Evolutionary conservation across 257 asterid genomes (phyloP), one percentile per base, ranked within the genome.

Genomic region (Solanum appendiculatum): DNA sequence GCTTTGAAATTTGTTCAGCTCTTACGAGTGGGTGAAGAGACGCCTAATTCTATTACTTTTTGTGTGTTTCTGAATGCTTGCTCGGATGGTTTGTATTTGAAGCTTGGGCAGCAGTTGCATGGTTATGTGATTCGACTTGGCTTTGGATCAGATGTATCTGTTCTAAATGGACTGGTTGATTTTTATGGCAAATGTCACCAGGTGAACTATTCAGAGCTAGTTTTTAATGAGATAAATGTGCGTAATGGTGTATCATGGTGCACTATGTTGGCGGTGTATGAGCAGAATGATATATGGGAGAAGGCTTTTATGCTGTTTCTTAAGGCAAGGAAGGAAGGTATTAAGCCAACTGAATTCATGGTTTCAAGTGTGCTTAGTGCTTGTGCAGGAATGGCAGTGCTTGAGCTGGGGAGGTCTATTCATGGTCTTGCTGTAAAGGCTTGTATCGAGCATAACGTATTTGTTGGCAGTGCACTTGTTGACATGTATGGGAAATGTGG

Each of bases 401-500:
- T 94, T n/a, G 98, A 95, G 83, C 88, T 94, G 39, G 98, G 99
- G 75, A 91, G 95, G 87, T 92, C 89, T 15, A 89, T 92, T 66
- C 98, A 97, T 84, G 98, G 93, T 23, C 89, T 95, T 60, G 98
- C 95, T 6, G 96, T 93, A 60, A 97, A 97, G 91, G 97, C 97
- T 2, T 91, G 96, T 86, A 66, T 95, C 31, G 96, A 93, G 60
- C 90, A 86, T 70, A 91, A 94, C 88, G 85, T 94, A 13, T 95
- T 92, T 85, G 96, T 95, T 29, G 98, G 98, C 27, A 97, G 98
- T 88, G 98, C 98, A 0, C 92, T 97, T 29, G 98, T 94, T 16
- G 98, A 95, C 92, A 93, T 97, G 99, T 97, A 97, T 60, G 99
- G 96, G 1, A 95, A 95, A 84, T 97, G 98, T 88, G 99, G 98